Evolutionary conservation across 1,139 yeast genomes (phyloP).

Genomic region (Waltiozyma sp.): DNA sequence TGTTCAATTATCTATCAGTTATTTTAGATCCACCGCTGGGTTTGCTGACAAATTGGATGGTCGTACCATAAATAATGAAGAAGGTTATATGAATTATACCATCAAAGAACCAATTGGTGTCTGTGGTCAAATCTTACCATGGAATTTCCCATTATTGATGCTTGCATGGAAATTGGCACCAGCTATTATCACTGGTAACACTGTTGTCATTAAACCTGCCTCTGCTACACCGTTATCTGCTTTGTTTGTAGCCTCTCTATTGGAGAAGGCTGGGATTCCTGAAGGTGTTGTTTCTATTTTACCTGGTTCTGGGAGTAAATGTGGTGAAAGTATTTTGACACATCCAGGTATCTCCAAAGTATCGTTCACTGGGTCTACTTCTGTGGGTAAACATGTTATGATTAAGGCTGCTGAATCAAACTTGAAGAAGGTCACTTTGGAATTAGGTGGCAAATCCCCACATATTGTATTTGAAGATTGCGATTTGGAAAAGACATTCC

Average conservation of each 20-base stretch:
- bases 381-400: constrained; percentile 63
- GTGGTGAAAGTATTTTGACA: constrained; percentile 61
- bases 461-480: constrained; percentile 68
- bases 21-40: constrained; percentile 65
- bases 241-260: constrained; percentile 48
- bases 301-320: constrained; percentile 63
- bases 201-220: constrained; percentile 65
- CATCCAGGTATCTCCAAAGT: constrained; percentile 67
- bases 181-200: constrained; percentile 72
- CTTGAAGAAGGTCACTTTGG: constrained; percentile 72
- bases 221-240: constrained; percentile 74
- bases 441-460: constrained; percentile 82
- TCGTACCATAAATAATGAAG: constrained; percentile 47
- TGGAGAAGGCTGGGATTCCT: constrained; percentile 66
- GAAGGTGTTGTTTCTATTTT: constrained; percentile 70
- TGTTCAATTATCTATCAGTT: constrained; percentile 43
- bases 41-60: constrained; percentile 79
- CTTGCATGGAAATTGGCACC: constrained; percentile 76
- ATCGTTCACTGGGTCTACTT: constrained; percentile 79
- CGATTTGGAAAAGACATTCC: constrained; percentile 50
- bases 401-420: constrained; percentile 53
- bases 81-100: constrained; percentile 51
- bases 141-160: constrained; percentile 84
- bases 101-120: constrained; percentile 73
- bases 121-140: constrained; percentile 82